A percentile compares a stretch with the other conserved stretches of the same genome.
These are phyloP conservation scores for Fibroporia radiculosa DNA, from an alignment of 768 basidiomycete species.

Conservation along the genomic window DNA sequence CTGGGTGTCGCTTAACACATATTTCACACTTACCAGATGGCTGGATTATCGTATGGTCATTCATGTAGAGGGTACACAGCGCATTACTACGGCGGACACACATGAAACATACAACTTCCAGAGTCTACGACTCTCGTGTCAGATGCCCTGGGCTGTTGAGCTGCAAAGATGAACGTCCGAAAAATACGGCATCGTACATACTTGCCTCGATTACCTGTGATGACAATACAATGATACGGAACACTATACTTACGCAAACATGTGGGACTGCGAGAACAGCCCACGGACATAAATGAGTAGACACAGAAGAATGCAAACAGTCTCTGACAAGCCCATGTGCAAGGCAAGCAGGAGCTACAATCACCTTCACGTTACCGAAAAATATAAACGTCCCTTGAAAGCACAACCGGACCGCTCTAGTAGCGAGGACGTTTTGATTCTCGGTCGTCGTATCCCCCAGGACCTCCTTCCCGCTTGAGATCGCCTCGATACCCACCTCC, in stretches of 20 bases:
- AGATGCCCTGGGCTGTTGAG: not conserved
- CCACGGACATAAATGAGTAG: not conserved
- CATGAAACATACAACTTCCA: too few relatives aligned
- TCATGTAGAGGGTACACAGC: too few relatives aligned
- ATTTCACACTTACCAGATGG: too few relatives aligned
- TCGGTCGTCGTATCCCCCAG: constrained; percentile 76
- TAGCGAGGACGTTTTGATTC: constrained; percentile 78
- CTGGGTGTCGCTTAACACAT: too few relatives aligned
- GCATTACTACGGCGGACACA: too few relatives aligned
- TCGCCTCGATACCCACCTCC: constrained; percentile 61
- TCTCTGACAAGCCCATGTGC: constrained; percentile 5
- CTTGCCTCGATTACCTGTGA: constrained; percentile 10
- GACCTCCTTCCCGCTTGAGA: constrained; percentile 69
- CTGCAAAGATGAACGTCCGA: not conserved
- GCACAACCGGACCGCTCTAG: constrained; percentile 23
- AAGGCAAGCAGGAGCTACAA: not conserved
- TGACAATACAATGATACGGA: not conserved
- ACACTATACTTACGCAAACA: constrained; percentile 6
- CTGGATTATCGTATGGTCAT: too few relatives aligned
- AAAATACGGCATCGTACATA: constrained; percentile 3
- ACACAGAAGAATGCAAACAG: not conserved
- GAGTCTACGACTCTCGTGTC: too few relatives aligned
- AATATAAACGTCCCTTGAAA: not conserved
- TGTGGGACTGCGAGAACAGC: not conserved
- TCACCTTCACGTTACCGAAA: not conserved